Evolutionary conservation across 345 rosid genomes (phyloP).

Genomic region (Citrus mangshanensis): DNA sequence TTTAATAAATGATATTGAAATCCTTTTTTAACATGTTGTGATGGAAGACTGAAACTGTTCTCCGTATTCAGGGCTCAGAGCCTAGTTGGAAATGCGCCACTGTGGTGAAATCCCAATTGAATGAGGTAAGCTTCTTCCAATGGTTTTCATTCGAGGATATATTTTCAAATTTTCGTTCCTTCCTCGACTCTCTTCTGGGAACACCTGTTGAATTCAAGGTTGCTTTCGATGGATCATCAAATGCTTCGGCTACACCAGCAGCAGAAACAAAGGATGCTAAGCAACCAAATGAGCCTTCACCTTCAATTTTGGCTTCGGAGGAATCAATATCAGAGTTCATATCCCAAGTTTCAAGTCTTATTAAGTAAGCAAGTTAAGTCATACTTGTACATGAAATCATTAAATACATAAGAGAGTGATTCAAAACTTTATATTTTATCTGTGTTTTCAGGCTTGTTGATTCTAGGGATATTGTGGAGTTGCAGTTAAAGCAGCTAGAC

Average conservation of each 20-base stretch:
- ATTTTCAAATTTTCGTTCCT: constrained; percentile 33
- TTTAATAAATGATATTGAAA: not conserved
- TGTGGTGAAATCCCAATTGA: constrained; percentile 59
- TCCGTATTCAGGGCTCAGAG: constrained; percentile 32
- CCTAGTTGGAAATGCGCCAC: constrained; percentile 33
- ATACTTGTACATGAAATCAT: constrained; percentile 5
- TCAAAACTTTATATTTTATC: not conserved
- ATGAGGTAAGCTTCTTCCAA: constrained; percentile 52
- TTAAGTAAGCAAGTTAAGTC: constrained; percentile 50
- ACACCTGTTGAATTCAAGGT: constrained; percentile 62
- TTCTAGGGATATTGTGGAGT: constrained; percentile 83
- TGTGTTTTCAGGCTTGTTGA: constrained; percentile 71
- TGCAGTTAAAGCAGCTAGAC: constrained; percentile 82
- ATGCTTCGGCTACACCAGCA: constrained; percentile 42
- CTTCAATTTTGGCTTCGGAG: constrained; percentile 47
- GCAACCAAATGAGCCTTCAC: constrained; percentile 35
- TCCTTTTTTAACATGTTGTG: not conserved
- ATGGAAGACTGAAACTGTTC: constrained; percentile 7
- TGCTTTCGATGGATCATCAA: constrained; percentile 47
- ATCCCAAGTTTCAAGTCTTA: constrained; percentile 72
- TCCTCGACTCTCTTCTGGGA: constrained; percentile 44
- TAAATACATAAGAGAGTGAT: not conserved
- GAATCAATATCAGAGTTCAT: constrained; percentile 75
- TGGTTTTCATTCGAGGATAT: constrained; percentile 36
- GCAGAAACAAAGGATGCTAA: constrained; percentile 36